Base-by-base conservation (phyloP, 2,329 filamentous ascomycete genomes). In the Verticillium isaacii region DNA sequence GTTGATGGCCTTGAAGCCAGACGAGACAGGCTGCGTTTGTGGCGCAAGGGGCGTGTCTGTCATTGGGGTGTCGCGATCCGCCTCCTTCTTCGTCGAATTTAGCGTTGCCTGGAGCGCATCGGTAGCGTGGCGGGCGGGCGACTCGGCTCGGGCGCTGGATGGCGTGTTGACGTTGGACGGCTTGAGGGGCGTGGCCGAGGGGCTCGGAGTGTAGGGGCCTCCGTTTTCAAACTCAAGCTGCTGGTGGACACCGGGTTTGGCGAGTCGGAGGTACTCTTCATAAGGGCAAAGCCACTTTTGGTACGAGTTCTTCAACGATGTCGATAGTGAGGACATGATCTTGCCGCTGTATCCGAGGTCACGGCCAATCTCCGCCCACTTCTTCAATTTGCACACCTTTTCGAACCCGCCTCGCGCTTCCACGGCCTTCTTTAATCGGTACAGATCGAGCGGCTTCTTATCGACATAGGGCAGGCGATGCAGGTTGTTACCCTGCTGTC, bases 271-370 rank as follows among this genome's bases (percentile, higher is more conserved):
- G 72, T 97, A 99, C 65, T 98, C 93, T 75, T 99, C 95, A 69
- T 98, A 99, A 0, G 95, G 95, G 71, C 93, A 92, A 3, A 99
- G 87, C 92, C 95, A 99, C 77, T 94, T 89, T 74, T 97, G 93
- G 70, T 96, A 99, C 0, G 95, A 98, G 75, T 99, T 99, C 75
- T 98, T 99, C 52, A 99, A 84, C 5, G 95, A 98, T 0, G 95
- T 99, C 6, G 95, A 99, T 56, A 99, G 80, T 9, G 95, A 98
- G 2, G 94, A 98, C 95, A 99, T 99, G 66, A 99, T 99, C 80
- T 99, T 99, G 72, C 95, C 95, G 72, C 94, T 98, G 77, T 99
- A 99, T 60, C 95, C 95, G 57, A 99, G 80, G 73, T 98, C 95
- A 70, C 95, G 88, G 37, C 95, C 95, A 68, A 99, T 98, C 75